phyloP scores from a whole-genome alignment of 345 rosid species.

The Acer saccharum region DNA sequence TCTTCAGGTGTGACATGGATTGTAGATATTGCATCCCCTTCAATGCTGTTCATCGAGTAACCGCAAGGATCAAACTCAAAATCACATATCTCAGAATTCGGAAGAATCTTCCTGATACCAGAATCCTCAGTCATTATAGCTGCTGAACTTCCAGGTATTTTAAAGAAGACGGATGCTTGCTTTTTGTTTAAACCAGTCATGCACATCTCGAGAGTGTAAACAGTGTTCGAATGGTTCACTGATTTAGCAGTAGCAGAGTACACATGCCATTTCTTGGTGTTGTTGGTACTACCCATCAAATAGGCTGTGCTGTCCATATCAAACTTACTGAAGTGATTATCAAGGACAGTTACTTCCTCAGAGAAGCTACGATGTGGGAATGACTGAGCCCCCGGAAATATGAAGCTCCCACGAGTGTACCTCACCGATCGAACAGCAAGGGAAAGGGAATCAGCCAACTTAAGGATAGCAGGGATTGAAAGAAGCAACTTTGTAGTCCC shows the following conservation, averaged over 20 bases:
- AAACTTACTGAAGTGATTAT: constrained; percentile 56
- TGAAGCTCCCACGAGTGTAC: constrained; percentile 92
- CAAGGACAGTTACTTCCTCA: constrained; percentile 87
- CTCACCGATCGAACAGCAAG: constrained; percentile 65
- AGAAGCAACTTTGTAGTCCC: constrained; percentile 94
- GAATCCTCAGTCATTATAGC: constrained; percentile 67
- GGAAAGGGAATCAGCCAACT: constrained; percentile 65
- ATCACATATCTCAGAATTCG: constrained; percentile 82
- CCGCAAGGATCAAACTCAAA: constrained; percentile 97
- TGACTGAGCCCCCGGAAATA: constrained; percentile 78
- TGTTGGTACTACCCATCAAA: constrained; percentile 65
- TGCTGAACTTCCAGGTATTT: constrained; percentile 47
- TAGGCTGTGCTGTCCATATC: constrained; percentile 64
- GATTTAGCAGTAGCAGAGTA: constrained; percentile 69
- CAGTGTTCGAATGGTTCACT: constrained; percentile 15
- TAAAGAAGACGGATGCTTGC: constrained; percentile 75
- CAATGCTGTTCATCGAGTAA: constrained; percentile 95
- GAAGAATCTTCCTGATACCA: constrained; percentile 88
- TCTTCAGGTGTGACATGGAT: constrained; percentile 94
- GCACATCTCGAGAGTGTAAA: constrained; percentile 89
- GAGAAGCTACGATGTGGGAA: constrained; percentile 85
- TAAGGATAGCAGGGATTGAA: constrained; percentile 86
- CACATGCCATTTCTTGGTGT: constrained; percentile 85
- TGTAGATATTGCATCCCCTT: constrained; percentile 75
- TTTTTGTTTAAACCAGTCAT: constrained; percentile 86